Percentiles rank a stretch among this genome's conserved stretches.
These are phyloP conservation scores for Yarrowia hollandica DNA, from an alignment of 805 yeast species.

Conservation along the genomic window DNA sequence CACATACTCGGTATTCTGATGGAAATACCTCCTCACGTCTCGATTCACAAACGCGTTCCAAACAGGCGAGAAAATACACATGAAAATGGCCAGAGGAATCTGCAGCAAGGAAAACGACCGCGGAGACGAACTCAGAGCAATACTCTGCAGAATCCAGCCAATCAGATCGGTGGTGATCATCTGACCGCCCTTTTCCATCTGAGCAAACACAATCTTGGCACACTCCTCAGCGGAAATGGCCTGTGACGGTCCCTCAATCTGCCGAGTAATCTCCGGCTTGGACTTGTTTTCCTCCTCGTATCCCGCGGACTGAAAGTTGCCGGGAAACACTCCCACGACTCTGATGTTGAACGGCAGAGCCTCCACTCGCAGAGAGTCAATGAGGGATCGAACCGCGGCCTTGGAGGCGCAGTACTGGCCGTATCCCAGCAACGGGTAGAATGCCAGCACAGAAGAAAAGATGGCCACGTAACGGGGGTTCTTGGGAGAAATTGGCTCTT, in stretches of 20 bases:
- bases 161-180: conserved; percentile 78
- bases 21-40: conserved; percentile 55
- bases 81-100: conserved; percentile 49
- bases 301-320: conserved; percentile 89
- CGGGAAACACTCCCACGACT: conserved; percentile 79
- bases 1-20: conserved; percentile 37
- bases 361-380: conserved; percentile 81
- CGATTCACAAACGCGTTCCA: conserved; percentile 51
- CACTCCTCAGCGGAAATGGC: conserved; percentile 70
- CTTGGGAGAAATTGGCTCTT: conserved; percentile 36
- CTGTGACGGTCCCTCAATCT: conserved; percentile 79
- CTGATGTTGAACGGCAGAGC: conserved; percentile 58
- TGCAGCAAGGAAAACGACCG: conserved; percentile 58
- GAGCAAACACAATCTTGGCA: conserved; percentile 57
- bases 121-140: conserved; percentile 70
- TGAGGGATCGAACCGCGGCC: conserved; percentile 74
- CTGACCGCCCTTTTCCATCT: conserved; percentile 64
- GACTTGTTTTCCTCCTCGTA: conserved; percentile 74
- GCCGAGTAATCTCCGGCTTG: conserved; percentile 79
- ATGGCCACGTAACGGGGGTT: conserved; percentile 53
- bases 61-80: conserved; percentile 62
- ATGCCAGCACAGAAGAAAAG: conserved; percentile 76
- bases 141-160: conserved; percentile 75
- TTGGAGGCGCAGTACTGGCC: conserved; percentile 87
- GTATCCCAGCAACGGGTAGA: conserved; percentile 89